phyloP scores from a whole-genome alignment of 495 filamentous ascomycete genomes.

The Echria macrotheca region DNA sequence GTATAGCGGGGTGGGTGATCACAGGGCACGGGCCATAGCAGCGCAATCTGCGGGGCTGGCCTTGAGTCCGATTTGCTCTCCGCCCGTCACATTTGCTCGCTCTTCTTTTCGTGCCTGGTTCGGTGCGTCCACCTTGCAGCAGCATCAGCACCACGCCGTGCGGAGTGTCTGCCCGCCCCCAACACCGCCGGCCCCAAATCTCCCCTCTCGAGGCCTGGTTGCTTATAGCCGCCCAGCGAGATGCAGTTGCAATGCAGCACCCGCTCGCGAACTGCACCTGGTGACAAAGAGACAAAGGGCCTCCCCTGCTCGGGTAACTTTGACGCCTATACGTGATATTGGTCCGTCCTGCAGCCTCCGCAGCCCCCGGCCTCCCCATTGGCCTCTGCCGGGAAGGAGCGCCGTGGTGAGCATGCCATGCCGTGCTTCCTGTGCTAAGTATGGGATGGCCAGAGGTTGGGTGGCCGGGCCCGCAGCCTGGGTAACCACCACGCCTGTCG shows the following conservation, averaged over 20 bases:
- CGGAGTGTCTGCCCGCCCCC: too few relatives aligned
- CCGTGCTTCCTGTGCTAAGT: too few relatives aligned
- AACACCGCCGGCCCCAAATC: not conserved
- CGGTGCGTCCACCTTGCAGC: too few relatives aligned
- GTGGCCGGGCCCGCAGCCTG: slow-evolving; percentile 14
- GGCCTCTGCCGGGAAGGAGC: slow-evolving; percentile 15
- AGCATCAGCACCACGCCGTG: too few relatives aligned
- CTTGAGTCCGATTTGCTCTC: too few relatives aligned
- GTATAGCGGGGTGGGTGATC: slow-evolving; percentile 23
- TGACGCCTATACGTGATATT: slow-evolving; percentile 23
- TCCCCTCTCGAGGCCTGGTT: not conserved
- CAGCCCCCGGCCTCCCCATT: slow-evolving; percentile 19
- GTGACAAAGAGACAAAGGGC: slow-evolving; percentile 12
- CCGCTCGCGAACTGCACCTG: slow-evolving; percentile 12
- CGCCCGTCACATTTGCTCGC: too few relatives aligned
- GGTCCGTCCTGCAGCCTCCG: slow-evolving; percentile 6
- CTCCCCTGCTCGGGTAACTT: slow-evolving; percentile 11
- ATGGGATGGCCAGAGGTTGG: too few relatives aligned
- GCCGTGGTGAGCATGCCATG: slow-evolving; percentile 14
- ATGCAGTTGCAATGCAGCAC: slow-evolving; percentile 28
- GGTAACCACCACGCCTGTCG: slow-evolving; percentile 20
- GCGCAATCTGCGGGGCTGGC: slow-evolving; percentile 10
- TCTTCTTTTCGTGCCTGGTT: too few relatives aligned
- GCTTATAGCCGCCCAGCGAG: slow-evolving; percentile 44
- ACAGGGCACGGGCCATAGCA: slow-evolving; percentile 25